These are phyloP conservation scores for Pseudogymnoascus verrucosus DNA, from an alignment of 2,329 filamentous ascomycete genomes.

Conservation along the genomic window DNA sequence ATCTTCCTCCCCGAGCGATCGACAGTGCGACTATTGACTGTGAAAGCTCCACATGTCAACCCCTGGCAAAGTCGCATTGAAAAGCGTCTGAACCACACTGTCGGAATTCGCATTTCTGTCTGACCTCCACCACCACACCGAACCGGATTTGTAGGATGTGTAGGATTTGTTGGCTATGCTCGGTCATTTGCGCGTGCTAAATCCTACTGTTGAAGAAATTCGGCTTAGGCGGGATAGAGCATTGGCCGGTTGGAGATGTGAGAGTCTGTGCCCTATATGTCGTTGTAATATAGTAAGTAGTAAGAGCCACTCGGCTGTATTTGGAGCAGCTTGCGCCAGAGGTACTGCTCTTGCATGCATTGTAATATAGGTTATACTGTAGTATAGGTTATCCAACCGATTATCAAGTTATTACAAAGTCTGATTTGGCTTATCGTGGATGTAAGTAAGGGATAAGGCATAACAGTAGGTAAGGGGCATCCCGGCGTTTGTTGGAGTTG, in stretches of 20 bases:
- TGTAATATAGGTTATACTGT: neutral
- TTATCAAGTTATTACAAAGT: neutral
- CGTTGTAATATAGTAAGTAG: neutral
- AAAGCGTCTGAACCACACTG: neutral
- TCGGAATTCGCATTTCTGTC: neutral
- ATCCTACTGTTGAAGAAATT: neutral
- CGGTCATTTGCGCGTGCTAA: neutral
- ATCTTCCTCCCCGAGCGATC: neutral
- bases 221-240: neutral
- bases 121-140: neutral
- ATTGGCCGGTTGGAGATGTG: neutral
- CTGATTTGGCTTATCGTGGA: neutral
- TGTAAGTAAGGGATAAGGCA: neutral
- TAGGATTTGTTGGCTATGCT: neutral
- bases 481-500: neutral
- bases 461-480: neutral
- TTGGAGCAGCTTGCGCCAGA: neutral
- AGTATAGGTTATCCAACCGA: neutral
- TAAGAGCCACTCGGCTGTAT: neutral
- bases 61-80: neutral
- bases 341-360: neutral
- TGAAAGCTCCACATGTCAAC: neutral
- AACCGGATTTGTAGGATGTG: neutral
- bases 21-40: neutral
- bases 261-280: neutral